These are phyloP conservation scores for Colletotrichum sp. DNA, from an alignment of 2,329 filamentous ascomycete species.

Conservation along the genomic window DNA sequence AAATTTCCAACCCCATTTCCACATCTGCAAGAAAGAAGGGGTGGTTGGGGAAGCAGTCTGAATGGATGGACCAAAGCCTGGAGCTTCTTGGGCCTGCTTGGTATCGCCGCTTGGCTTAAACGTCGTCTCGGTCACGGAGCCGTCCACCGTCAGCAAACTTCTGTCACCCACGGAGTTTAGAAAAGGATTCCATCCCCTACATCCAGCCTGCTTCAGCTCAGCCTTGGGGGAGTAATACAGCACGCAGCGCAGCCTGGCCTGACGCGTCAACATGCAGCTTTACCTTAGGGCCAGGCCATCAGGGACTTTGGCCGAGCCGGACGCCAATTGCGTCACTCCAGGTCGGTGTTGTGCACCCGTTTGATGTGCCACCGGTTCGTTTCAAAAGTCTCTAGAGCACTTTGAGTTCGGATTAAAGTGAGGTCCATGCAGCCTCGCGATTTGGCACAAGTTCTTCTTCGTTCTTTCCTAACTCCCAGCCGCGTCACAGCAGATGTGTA, in stretches of 20 bases:
- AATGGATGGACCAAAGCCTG: neutral
- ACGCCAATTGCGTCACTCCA: neutral
- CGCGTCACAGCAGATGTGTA: neutral
- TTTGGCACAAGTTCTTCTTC: neutral
- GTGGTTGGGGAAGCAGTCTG: neutral
- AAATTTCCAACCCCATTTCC: neutral
- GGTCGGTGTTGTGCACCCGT: neutral
- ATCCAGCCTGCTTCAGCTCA: neutral
- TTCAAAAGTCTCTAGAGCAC: neutral
- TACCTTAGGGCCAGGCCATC: neutral
- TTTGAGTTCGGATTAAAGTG: neutral
- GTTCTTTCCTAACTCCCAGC: neutral
- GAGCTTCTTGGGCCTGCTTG: neutral
- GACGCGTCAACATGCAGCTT: neutral
- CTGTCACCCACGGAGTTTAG: neutral
- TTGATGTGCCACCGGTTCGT: slow-evolving; percentile 2
- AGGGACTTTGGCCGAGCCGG: neutral
- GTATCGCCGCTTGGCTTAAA: neutral
- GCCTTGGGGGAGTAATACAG: neutral
- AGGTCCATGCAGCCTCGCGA: neutral
- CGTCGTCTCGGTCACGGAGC: neutral
- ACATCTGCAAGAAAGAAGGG: neutral
- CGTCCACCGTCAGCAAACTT: neutral
- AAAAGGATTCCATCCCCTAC: neutral
- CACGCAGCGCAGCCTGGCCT: neutral